Evolutionary conservation across 1,139 yeast species (phyloP).

Genomic region (Sugiyamaella sp.): DNA sequence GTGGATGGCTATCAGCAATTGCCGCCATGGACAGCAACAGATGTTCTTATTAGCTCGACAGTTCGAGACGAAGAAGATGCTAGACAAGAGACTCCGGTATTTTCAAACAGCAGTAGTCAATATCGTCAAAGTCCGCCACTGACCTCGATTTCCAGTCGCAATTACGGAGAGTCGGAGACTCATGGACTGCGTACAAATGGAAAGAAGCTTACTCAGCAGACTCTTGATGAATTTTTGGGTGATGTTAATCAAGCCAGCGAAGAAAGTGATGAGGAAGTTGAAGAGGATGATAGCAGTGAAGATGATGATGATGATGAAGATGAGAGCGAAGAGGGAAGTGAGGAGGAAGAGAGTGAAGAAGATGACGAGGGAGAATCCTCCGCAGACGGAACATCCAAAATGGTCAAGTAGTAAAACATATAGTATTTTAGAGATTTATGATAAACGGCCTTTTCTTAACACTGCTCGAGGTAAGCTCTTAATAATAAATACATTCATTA

Average conservation of each 20-base stretch:
- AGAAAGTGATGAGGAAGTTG: conserved; percentile 31
- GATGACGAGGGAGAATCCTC: conserved; percentile 30
- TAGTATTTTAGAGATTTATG: too few species aligned
- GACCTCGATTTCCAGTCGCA: conserved; percentile 24
- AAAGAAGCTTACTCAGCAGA: conserved; percentile 61
- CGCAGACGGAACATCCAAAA: conserved; percentile 25
- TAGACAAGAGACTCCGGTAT: conserved; percentile 19
- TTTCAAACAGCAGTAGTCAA: conserved; percentile 14
- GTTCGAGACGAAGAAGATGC: conserved; percentile 37
- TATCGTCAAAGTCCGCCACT: conserved; percentile 20
- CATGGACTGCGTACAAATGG: conserved; percentile 31
- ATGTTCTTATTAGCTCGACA: conserved; percentile 35
- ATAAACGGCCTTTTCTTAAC: too few species aligned
- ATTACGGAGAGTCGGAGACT: conserved; percentile 5
- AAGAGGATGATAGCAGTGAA: conserved; percentile 28
- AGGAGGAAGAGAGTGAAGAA: conserved; percentile 34
- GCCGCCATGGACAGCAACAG: conserved; percentile 40
- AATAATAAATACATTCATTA: conserved; percentile 5
- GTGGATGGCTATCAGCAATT: conserved; percentile 38
- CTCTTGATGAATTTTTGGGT: conserved; percentile 84
- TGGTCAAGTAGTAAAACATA: conserved; percentile 4
- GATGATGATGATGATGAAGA: conserved; percentile 32
- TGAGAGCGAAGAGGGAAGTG: conserved; percentile 37
- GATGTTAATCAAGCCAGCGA: conserved; percentile 45
- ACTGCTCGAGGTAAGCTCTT: too few species aligned